Conservation (phyloP, 2,329 filamentous ascomycete genomes). For the Clonostachys rosea region DNA sequence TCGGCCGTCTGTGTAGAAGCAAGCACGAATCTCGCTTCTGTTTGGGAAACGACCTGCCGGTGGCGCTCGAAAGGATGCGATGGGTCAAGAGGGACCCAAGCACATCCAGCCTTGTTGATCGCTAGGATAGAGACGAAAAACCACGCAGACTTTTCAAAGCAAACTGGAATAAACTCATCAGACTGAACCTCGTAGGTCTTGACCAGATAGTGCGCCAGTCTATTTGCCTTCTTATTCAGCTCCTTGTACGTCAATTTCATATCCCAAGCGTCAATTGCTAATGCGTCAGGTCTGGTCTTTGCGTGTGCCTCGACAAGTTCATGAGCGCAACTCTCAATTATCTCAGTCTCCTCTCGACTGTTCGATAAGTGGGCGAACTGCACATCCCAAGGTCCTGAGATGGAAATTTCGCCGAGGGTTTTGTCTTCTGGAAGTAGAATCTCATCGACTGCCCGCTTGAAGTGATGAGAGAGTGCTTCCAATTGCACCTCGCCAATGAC, state of each 20-base stretch:
- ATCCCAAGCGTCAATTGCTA: background rate
- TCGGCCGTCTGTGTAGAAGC: constrained; percentile 27
- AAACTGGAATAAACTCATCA: constrained; percentile 16
- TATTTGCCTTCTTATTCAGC: background rate
- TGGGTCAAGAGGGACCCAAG: constrained; percentile 40
- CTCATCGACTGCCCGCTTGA: constrained; percentile 7
- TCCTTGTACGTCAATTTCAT: background rate
- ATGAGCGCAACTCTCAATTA: background rate
- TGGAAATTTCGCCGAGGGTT: background rate
- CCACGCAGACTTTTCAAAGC: constrained; percentile 44
- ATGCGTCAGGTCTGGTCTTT: background rate
- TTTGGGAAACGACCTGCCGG: constrained; percentile 36
- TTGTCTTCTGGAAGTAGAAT: constrained; percentile 6
- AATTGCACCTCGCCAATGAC: background rate
- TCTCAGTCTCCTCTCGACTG: background rate
- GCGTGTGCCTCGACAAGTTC: background rate
- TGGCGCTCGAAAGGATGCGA: constrained; percentile 38
- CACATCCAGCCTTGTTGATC: constrained; percentile 40
- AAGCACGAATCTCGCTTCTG: constrained; percentile 27
- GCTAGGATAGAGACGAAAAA: constrained; percentile 36
- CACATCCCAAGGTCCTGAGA: constrained; percentile 1
- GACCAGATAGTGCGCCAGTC: background rate
- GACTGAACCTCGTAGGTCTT: background rate
- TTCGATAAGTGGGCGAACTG: background rate
- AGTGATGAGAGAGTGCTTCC: constrained; percentile 3